A percentile compares a stretch with the other conserved stretches of the same genome.
Evolutionary conservation across 306 rosid species (phyloP).

Genomic region (Ammopiptanthus mongolicus): DNA sequence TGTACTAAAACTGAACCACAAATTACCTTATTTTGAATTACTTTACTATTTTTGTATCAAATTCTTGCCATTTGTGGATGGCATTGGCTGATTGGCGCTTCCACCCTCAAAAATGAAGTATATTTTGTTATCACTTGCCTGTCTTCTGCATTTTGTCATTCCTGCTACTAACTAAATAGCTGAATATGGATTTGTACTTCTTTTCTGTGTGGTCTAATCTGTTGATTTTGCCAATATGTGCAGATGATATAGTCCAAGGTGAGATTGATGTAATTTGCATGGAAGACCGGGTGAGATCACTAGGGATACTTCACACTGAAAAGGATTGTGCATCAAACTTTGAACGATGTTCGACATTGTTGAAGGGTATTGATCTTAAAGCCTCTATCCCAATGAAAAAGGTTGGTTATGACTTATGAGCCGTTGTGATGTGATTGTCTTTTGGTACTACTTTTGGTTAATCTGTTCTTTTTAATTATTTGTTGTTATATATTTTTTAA

Average conservation of each 20-base stretch:
- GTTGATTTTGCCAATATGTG: constrained; percentile 30
- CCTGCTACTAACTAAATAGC: not conserved
- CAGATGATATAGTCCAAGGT: constrained; percentile 52
- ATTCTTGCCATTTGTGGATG: not conserved
- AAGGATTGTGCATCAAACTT: constrained; percentile 40
- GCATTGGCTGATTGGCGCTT: not conserved
- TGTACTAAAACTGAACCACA: not conserved
- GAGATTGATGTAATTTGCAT: constrained; percentile 49
- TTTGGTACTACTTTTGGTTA: not conserved
- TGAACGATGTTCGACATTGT: too few species aligned
- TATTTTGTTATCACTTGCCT: constrained; percentile 7
- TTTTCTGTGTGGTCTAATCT: too few species aligned
- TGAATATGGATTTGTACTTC: too few species aligned
- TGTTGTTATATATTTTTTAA: not conserved
- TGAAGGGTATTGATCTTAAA: constrained; percentile 61
- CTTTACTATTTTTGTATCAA: not conserved
- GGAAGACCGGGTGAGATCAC: constrained; percentile 67
- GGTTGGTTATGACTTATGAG: constrained; percentile 40
- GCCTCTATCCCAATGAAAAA: constrained; percentile 47
- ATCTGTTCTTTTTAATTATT: not conserved
- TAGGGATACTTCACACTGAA: constrained; percentile 52
- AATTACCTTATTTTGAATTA: not conserved
- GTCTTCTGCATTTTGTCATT: not conserved
- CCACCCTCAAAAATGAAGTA: not conserved
- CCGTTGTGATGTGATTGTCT: not conserved